These are phyloP conservation scores for Xylaria longipes DNA, from an alignment of 495 filamentous ascomycete genomes.

Conservation along the genomic window DNA sequence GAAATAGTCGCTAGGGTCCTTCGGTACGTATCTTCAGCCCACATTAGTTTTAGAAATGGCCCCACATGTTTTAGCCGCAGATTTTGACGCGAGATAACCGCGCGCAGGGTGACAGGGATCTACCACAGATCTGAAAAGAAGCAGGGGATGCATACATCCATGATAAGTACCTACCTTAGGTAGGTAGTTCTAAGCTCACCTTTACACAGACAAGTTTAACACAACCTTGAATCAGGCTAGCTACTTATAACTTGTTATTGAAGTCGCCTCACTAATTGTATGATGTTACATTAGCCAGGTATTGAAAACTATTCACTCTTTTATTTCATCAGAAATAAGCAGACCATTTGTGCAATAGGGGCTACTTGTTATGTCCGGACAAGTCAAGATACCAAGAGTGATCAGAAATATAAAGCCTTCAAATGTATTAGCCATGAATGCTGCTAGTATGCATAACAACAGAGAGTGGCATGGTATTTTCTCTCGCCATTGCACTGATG, in stretches of 20 bases:
- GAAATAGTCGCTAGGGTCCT: conserved; percentile 12
- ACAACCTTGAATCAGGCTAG: not conserved
- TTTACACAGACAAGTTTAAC: not conserved
- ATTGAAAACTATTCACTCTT: not conserved
- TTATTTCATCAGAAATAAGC: not conserved
- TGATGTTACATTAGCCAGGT: not conserved
- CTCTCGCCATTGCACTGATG: too few species aligned
- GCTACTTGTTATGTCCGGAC: not conserved
- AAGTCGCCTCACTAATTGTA: not conserved
- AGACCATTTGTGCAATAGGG: not conserved
- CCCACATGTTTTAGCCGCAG: conserved; percentile 26
- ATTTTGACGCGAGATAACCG: conserved; percentile 30
- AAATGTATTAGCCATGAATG: not conserved
- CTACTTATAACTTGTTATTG: not conserved
- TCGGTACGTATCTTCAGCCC: conserved; percentile 27
- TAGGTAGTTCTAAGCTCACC: not conserved
- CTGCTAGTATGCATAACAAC: not conserved
- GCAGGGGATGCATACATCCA: conserved; percentile 10
- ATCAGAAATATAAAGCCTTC: not conserved
- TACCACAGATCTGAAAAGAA: conserved; percentile 21
- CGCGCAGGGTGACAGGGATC: conserved; percentile 19
- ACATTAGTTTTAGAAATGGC: not conserved
- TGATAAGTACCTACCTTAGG: too few species aligned
- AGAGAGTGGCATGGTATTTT: not conserved
- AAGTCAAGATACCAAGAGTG: not conserved